Conservation (phyloP, 441 rosid genomes). For the Macaranga tanarius region DNA sequence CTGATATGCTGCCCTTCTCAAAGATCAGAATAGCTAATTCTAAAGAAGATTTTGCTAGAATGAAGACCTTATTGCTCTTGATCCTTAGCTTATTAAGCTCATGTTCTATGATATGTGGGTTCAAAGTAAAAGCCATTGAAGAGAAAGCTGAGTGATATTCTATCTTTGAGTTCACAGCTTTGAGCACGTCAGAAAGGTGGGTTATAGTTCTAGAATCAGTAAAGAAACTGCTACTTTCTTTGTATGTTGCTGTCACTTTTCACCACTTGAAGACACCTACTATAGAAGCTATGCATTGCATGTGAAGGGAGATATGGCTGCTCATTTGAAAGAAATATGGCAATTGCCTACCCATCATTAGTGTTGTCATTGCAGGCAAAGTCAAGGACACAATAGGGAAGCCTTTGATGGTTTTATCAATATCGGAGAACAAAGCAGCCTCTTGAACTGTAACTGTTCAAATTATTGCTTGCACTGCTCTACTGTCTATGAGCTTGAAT, state of each 20-base stretch:
- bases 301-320: constrained; percentile 22
- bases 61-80: constrained; percentile 31
- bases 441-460: constrained; percentile 24
- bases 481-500: constrained; percentile 22
- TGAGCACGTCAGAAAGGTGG: neutral
- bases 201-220: constrained; percentile 23
- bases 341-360: neutral
- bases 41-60: constrained; percentile 23
- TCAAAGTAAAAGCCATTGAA: constrained; percentile 1
- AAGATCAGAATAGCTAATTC: constrained; percentile 24
- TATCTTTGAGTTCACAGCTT: constrained; percentile 19
- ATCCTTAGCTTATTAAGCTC: constrained; percentile 24
- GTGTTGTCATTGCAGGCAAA: constrained; percentile 28
- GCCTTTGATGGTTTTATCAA: constrained; percentile 13
- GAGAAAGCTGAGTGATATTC: constrained; percentile 28
- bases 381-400: constrained; percentile 25
- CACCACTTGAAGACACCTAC: constrained; percentile 28
- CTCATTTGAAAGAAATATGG: constrained; percentile 31
- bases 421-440: constrained; percentile 15
- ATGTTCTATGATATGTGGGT: constrained; percentile 11
- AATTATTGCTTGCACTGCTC: constrained; percentile 24
- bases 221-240: constrained; percentile 12
- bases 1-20: too few species aligned
- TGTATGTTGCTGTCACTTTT: constrained; percentile 28
- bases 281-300: constrained; percentile 27